Base-by-base conservation (phyloP, 495 filamentous ascomycete species). In the Penicillium egyptiacum region DNA sequence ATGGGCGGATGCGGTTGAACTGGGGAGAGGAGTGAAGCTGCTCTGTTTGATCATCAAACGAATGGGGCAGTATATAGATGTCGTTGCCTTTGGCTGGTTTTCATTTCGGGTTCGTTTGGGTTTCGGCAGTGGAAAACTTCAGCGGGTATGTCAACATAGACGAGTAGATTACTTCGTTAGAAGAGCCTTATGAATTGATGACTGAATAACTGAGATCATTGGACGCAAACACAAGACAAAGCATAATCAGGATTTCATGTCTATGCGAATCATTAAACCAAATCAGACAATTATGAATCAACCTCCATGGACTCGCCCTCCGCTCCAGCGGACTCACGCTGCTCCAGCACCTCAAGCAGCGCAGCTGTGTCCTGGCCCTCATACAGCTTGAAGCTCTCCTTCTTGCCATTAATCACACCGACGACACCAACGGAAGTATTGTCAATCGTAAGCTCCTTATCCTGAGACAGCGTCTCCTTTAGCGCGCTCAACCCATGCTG, bases 361-460 rank as follows among this genome's bases (percentile, higher is more conserved):
- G 76, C 73, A 64, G 83, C 81, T 53, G 96, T 88, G 53, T 93
- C 88, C 70, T 89, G 84, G 5, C 91, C 92, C 73, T 98, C 94
- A 70, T 88, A 96, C 57, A 96, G 79, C 81, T 88, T 90, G 76
- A 98, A 98, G 70, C 84, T 86, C 80, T 94, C 88, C 25, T 86
- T 72, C 62, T 78, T 82, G 42, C 69, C 70, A 62, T 68, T 74
- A 12, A 68, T 78, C 48, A 88, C 58, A 17, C 92, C 92, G 20
- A 90, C 86, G 47, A 96, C 85, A 48, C 88, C 91, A 40, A 98
- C 82, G 61, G 90, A 96, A 48, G 92, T 94, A 75, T 98, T 98
- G 63, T 96, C 94, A 39, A 96, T 83, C 52, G 91, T 97, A 70
- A 98, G 77, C 83, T 96, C 92, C 78, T 96, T 96, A 73, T 97